Base-by-base conservation (phyloP, 2,329 filamentous ascomycete genomes). In the Verticillium klebahnii region DNA sequence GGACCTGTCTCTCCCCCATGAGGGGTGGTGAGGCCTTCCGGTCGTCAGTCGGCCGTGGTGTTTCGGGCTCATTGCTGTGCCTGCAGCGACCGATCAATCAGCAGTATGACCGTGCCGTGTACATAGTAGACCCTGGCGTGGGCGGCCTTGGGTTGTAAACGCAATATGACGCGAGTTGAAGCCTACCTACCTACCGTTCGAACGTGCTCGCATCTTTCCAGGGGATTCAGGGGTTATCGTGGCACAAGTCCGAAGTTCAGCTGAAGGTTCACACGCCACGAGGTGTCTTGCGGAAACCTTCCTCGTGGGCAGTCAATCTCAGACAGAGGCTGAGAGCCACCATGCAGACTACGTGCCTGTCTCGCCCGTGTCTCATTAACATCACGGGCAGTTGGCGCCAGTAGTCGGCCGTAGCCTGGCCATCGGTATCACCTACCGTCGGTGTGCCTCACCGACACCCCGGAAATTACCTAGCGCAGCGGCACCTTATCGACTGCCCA, bases 401-500 rank as follows among this genome's bases (percentile, higher is more conserved):
- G 34, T 14, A 36, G 45, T 23, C 45, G 3, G 45, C 45, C 45
- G 45, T 50, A 50, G n/a, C 5, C 8, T 11, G 8, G 1, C 19
- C 8, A 8, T 9, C 9, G 1, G 34, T 3, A 36, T 36, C 34
- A 11, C 14, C 5, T 8, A 36, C 34, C 9, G 3, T 14, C 45
- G 45, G 45, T 50, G 45, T 50, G 19, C n/a, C 19, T 50, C 45
- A 50, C 45, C 45, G 45, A 50, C 1, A 25, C 8, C n/a, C n/a
- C 19, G 45, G 45, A 23, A 23, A 23, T 8, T 19, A 25, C 3
- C 45, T 50, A 50, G 32, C 17, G 17, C 19, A 11, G 4, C 55
- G n/a, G 32, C 55, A 36, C n/a, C 60, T 65, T 65, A 65, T 65
- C 63, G 60, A 17, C 39, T 54, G 14, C 45, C 32, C 23, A 64